These are phyloP conservation scores for Delitschia confertaspora DNA, from an alignment of 495 filamentous ascomycete genomes.

Conservation along the genomic window DNA sequence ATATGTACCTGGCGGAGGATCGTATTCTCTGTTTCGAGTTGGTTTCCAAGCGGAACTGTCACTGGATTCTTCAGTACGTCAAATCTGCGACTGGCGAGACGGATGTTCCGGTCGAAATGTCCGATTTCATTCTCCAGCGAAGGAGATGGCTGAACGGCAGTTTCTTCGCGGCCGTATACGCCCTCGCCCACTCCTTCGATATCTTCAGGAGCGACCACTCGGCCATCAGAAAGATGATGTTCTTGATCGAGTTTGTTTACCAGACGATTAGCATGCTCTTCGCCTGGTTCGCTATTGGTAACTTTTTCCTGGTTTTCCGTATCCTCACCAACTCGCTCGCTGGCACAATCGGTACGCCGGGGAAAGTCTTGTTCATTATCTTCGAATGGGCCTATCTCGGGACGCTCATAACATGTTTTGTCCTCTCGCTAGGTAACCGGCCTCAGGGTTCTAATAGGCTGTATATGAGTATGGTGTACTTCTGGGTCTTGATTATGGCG, in stretches of 20 bases:
- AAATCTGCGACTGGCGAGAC: slow-evolving; percentile 95
- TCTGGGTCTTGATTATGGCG: slow-evolving; percentile 94
- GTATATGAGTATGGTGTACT: slow-evolving; percentile 94
- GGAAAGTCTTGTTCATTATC: slow-evolving; percentile 72
- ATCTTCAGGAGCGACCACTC: slow-evolving; percentile 89
- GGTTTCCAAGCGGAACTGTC: slow-evolving; percentile 90
- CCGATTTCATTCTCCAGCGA: slow-evolving; percentile 91
- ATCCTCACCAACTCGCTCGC: slow-evolving; percentile 86
- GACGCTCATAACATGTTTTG: slow-evolving; percentile 87
- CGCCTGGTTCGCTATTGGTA: slow-evolving; percentile 98
- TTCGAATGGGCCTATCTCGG: slow-evolving; percentile 96
- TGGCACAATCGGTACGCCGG: slow-evolving; percentile 55
- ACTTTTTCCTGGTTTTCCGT: slow-evolving; percentile 98
- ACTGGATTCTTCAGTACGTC: slow-evolving; percentile 96
- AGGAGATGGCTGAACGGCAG: slow-evolving; percentile 96
- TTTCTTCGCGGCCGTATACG: slow-evolving; percentile 97
- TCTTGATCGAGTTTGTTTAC: slow-evolving; percentile 87
- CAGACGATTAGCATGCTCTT: slow-evolving; percentile 96
- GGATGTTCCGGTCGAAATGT: slow-evolving; percentile 91
- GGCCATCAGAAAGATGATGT: slow-evolving; percentile 75
- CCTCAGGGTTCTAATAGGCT: slow-evolving; percentile 88
- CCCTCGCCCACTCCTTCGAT: slow-evolving; percentile 86
- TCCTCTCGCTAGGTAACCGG: slow-evolving; percentile 88
- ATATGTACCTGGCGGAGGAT: slow-evolving; percentile 99
- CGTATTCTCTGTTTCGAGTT: slow-evolving; percentile 99